phyloP scores from a whole-genome alignment of 2,329 filamentous ascomycete genomes.

The Alternaria triticina region DNA sequence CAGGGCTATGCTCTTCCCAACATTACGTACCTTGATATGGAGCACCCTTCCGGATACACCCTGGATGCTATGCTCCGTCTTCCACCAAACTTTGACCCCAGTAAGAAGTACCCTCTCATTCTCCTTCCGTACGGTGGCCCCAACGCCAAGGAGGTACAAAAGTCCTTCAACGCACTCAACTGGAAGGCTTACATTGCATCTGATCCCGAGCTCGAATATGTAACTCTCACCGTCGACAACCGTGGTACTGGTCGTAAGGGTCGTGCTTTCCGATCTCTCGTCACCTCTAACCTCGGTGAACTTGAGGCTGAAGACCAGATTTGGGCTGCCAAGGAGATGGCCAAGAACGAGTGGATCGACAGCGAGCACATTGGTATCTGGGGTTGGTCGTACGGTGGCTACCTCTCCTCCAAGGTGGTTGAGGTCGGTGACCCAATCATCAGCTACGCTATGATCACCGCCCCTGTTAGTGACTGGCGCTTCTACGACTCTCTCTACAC shows the following conservation, averaged over 20 bases:
- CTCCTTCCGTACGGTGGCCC: slow-evolving; percentile 74
- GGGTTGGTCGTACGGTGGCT: slow-evolving; percentile 74
- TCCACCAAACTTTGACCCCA: slow-evolving; percentile 67
- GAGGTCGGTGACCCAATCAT: slow-evolving; percentile 68
- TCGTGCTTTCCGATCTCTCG: slow-evolving; percentile 65
- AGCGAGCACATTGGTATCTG: slow-evolving; percentile 67
- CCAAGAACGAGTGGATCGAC: slow-evolving; percentile 63
- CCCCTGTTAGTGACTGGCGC: slow-evolving; percentile 71
- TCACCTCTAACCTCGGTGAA: slow-evolving; percentile 65
- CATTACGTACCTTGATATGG: slow-evolving; percentile 67
- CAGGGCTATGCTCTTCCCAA: slow-evolving; percentile 68
- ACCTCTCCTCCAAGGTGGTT: slow-evolving; percentile 69
- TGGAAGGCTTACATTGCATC: slow-evolving; percentile 71
- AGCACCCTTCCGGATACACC: slow-evolving; percentile 65
- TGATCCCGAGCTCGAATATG: slow-evolving; percentile 71
- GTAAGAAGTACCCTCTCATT: slow-evolving; percentile 69
- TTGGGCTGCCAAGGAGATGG: slow-evolving; percentile 67
- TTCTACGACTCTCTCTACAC: slow-evolving; percentile 77
- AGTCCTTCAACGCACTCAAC: slow-evolving; percentile 61
- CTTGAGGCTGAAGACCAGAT: slow-evolving; percentile 72
- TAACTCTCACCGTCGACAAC: slow-evolving; percentile 72
- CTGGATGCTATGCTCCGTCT: slow-evolving; percentile 71
- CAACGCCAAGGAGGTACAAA: slow-evolving; percentile 66
- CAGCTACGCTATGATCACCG: slow-evolving; percentile 67
- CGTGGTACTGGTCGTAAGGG: slow-evolving; percentile 71